Conservation (phyloP, 2,329 filamentous ascomycete species). For the Sporothrix schenckii region DNA sequence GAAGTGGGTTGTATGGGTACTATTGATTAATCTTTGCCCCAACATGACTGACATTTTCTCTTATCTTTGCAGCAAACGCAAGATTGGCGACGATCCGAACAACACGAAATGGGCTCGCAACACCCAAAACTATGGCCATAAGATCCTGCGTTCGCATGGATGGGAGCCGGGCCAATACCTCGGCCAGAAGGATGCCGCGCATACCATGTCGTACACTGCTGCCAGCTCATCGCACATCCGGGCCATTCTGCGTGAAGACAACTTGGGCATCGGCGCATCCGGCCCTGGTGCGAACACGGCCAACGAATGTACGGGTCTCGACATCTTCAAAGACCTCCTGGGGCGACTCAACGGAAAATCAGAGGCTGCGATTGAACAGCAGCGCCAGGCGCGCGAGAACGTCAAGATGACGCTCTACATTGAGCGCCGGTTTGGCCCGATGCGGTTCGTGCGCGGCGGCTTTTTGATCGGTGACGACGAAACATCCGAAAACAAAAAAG, state of each 20-base stretch:
- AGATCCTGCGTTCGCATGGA: slow-evolving; percentile 82
- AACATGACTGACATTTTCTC: neutral
- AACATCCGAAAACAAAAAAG: slow-evolving; percentile 44
- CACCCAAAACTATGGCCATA: slow-evolving; percentile 82
- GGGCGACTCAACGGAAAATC: slow-evolving; percentile 88
- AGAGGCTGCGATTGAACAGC: slow-evolving; percentile 70
- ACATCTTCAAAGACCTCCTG: slow-evolving; percentile 82
- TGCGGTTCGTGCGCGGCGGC: slow-evolving; percentile 88
- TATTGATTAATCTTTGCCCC: neutral
- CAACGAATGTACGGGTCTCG: slow-evolving; percentile 80
- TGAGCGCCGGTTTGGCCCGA: slow-evolving; percentile 73
- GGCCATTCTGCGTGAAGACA: slow-evolving; percentile 86
- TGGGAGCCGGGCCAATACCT: slow-evolving; percentile 86
- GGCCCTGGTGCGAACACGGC: slow-evolving; percentile 59
- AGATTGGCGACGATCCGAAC: slow-evolving; percentile 89
- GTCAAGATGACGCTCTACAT: slow-evolving; percentile 74
- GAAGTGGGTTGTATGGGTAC: slow-evolving; percentile 54
- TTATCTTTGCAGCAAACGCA: slow-evolving; percentile 50
- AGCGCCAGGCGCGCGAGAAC: slow-evolving; percentile 68
- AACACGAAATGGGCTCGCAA: slow-evolving; percentile 91
- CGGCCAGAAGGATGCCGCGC: slow-evolving; percentile 74
- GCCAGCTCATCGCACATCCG: slow-evolving; percentile 85
- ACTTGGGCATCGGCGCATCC: slow-evolving; percentile 83
- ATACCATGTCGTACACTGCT: slow-evolving; percentile 74
- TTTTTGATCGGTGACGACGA: slow-evolving; percentile 64